Evolutionary conservation across 352 stramenopile species (phyloP).

Genomic region (Thalassiosira hispida): DNA sequence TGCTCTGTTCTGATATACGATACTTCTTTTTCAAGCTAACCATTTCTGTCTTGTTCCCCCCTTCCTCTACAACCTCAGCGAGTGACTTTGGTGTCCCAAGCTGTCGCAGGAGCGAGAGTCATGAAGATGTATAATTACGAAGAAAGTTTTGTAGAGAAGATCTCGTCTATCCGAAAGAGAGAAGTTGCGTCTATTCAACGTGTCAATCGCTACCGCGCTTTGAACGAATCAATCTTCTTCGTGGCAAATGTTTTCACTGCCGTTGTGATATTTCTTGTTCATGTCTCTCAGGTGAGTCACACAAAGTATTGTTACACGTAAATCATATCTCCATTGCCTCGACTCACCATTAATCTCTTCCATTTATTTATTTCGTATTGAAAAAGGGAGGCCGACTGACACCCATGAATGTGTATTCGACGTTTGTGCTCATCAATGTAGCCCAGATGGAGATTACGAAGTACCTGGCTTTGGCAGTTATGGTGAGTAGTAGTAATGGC

Average conservation of each 20-base stretch:
- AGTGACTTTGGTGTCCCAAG: slow-evolving; percentile 76
- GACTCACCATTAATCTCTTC: too few species aligned
- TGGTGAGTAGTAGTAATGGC: too few species aligned
- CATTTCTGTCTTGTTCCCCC: too few species aligned
- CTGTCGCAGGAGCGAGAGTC: slow-evolving; percentile 64
- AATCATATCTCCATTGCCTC: too few species aligned
- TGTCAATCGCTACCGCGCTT: slow-evolving; percentile 61
- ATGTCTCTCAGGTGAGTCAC: too few species aligned
- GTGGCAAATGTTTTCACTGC: slow-evolving; percentile 64
- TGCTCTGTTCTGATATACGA: too few species aligned
- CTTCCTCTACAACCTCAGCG: too few species aligned
- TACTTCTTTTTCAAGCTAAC: too few species aligned
- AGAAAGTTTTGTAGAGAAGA: slow-evolving; percentile 67
- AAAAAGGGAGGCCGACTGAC: slow-evolving; percentile 58
- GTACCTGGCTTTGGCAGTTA: slow-evolving; percentile 71
- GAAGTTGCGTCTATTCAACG: slow-evolving; percentile 64
- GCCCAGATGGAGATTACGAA: slow-evolving; percentile 73
- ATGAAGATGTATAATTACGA: slow-evolving; percentile 83
- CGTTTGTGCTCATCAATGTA: slow-evolving; percentile 75
- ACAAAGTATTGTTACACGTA: too few species aligned
- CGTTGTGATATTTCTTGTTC: slow-evolving; percentile 67
- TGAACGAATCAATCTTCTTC: slow-evolving; percentile 81
- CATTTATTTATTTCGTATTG: too few species aligned
- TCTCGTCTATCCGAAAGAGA: slow-evolving; percentile 53
- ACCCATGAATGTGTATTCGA: slow-evolving; percentile 72